Evolutionary conservation across 257 asterid genomes (phyloP).

Genomic region (Solanum acaule): DNA sequence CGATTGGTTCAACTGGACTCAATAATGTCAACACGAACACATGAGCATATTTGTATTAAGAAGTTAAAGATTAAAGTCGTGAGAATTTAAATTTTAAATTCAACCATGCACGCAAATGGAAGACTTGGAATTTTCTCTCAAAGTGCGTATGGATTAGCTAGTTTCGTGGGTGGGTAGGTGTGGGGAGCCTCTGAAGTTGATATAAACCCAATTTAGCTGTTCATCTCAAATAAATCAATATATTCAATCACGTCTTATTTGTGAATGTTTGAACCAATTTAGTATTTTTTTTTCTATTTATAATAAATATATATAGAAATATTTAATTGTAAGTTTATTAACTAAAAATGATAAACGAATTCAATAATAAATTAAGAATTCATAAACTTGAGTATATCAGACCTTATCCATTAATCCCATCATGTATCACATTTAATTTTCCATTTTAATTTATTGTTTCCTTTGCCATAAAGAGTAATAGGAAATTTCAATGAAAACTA

Average conservation of each 20-base stretch:
- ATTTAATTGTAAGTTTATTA: background rate
- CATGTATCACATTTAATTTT: background rate
- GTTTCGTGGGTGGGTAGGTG: background rate
- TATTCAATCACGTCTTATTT: background rate
- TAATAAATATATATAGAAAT: background rate
- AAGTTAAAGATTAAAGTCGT: background rate
- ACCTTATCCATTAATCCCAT: background rate
- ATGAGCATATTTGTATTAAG: no score
- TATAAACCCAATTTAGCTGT: slow-evolving; percentile 2
- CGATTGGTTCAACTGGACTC: background rate
- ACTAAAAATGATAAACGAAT: background rate
- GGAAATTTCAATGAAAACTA: background rate
- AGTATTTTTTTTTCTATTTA: background rate
- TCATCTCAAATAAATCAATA: slow-evolving; percentile 27
- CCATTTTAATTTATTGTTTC: background rate
- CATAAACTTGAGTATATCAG: background rate
- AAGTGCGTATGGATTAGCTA: background rate
- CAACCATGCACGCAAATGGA: background rate
- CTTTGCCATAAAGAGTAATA: background rate
- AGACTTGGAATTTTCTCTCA: background rate
- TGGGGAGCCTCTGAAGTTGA: background rate
- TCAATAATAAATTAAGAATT: background rate
- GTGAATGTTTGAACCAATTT: background rate
- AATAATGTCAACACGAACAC: background rate
- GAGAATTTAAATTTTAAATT: no score